Percentiles rank a stretch among this genome's conserved stretches.
Conservation (phyloP, 2,329 filamentous ascomycete genomes). For the Botrytis tulipae region DNA sequence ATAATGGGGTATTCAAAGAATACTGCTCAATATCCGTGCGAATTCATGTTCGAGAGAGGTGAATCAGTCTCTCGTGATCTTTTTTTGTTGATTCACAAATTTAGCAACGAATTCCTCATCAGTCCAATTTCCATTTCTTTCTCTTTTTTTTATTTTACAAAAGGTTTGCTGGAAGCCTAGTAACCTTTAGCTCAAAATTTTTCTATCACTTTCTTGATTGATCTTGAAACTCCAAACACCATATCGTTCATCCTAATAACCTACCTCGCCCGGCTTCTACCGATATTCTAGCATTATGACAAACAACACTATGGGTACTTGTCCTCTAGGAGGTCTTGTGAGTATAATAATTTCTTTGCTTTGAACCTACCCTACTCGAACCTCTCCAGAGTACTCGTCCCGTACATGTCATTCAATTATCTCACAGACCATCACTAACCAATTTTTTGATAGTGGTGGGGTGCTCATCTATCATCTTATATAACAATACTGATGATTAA, state of each 20-base stretch:
- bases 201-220: neutral
- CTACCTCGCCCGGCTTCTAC: no score
- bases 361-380: neutral
- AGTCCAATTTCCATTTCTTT: neutral
- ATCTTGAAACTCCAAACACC: neutral
- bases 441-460: neutral
- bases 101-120: neutral
- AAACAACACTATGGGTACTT: conserved; percentile 5
- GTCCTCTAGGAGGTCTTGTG: conserved; percentile 7
- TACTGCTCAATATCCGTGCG: neutral
- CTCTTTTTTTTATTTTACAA: no score
- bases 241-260: neutral
- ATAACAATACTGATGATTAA: neutral
- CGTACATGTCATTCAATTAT: neutral
- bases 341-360: neutral
- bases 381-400: neutral
- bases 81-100: neutral
- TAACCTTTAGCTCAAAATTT: no score
- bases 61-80: neutral
- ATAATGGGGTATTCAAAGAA: neutral
- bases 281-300: neutral
- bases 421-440: neutral
- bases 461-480: neutral
- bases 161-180: neutral
- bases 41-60: neutral